Evolutionary conservation across 805 yeast genomes (phyloP).

Genomic region (Groenewaldozyma salmanticensis): DNA sequence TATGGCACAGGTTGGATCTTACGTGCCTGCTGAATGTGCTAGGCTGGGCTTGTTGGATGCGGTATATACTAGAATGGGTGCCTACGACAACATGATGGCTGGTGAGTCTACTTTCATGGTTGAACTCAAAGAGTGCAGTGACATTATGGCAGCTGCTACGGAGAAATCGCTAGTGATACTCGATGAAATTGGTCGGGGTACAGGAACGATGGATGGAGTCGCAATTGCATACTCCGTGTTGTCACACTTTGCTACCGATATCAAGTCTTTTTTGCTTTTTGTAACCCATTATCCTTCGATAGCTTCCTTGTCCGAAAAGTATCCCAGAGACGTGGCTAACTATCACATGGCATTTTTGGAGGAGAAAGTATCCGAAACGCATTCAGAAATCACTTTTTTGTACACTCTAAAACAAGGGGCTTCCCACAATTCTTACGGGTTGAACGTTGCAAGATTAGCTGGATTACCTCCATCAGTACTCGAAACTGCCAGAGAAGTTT

Average conservation of each 20-base stretch:
- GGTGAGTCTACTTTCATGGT: conserved; percentile 82
- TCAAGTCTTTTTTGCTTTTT: conserved; percentile 53
- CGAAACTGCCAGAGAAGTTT: conserved; percentile 18
- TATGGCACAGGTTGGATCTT: conserved; percentile 72
- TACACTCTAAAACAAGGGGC: conserved; percentile 42
- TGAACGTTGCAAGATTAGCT: conserved; percentile 77
- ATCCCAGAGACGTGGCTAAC: conserved; percentile 38
- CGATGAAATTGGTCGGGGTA: conserved; percentile 74
- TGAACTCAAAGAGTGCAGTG: conserved; percentile 58
- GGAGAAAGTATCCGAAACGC: conserved; percentile 22
- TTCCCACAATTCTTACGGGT: conserved; percentile 63
- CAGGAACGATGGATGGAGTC: conserved; percentile 68
- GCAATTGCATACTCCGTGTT: conserved; percentile 71
- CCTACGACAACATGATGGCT: conserved; percentile 61
- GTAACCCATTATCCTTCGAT: conserved; percentile 78
- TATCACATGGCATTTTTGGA: conserved; percentile 61
- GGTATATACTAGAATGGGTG: conserved; percentile 37
- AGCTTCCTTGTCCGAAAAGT: conserved; percentile 38
- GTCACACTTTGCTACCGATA: conserved; percentile 39
- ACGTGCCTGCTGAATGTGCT: conserved; percentile 57
- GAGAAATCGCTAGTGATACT: conserved; percentile 49
- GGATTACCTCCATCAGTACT: conserved; percentile 32
- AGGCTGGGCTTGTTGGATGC: conserved; percentile 58
- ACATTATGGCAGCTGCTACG: conserved; percentile 43
- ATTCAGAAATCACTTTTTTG: conserved; percentile 38